Conservation (phyloP, 2,329 filamentous ascomycete species). For the Xylogone sp. region DNA sequence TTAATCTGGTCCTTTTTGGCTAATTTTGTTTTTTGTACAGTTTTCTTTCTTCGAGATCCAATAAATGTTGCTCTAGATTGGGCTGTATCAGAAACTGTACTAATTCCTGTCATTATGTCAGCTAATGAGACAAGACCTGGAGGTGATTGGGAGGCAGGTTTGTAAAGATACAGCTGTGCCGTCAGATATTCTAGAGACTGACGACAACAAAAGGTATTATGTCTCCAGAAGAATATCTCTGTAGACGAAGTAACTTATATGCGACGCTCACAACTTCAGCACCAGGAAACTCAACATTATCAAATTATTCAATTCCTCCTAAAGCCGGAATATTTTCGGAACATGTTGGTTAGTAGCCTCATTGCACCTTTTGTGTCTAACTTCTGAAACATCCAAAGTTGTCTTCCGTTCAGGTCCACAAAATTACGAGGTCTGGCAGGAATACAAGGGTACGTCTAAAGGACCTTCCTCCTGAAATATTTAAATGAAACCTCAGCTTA, state of each 20-base stretch:
- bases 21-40: conserved; percentile 10
- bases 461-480: background rate
- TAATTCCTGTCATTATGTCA: conserved; percentile 31
- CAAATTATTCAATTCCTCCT: conserved; percentile 69
- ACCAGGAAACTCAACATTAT: conserved; percentile 38
- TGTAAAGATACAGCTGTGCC: conserved; percentile 10
- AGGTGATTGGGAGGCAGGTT: conserved; percentile 73
- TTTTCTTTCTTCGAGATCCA: conserved; percentile 53
- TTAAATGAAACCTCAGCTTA: conserved; percentile 11
- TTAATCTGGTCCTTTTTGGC: background rate
- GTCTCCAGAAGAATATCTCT: conserved; percentile 69
- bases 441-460: conserved; percentile 36
- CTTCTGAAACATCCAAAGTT: conserved; percentile 37
- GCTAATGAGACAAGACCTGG: conserved; percentile 74
- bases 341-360: conserved; percentile 52
- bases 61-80: conserved; percentile 59
- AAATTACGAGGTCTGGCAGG: conserved; percentile 53
- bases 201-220: conserved; percentile 40
- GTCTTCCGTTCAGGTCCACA: conserved; percentile 67
- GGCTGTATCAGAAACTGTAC: conserved; percentile 27
- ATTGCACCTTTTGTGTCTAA: background rate
- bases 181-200: conserved; percentile 1
- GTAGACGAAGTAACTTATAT: conserved; percentile 69
- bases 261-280: conserved; percentile 62
- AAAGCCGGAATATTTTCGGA: conserved; percentile 68